Evolutionary conservation across 2,329 filamentous ascomycete species (phyloP).

Genomic region (Calonectria ilicicola): DNA sequence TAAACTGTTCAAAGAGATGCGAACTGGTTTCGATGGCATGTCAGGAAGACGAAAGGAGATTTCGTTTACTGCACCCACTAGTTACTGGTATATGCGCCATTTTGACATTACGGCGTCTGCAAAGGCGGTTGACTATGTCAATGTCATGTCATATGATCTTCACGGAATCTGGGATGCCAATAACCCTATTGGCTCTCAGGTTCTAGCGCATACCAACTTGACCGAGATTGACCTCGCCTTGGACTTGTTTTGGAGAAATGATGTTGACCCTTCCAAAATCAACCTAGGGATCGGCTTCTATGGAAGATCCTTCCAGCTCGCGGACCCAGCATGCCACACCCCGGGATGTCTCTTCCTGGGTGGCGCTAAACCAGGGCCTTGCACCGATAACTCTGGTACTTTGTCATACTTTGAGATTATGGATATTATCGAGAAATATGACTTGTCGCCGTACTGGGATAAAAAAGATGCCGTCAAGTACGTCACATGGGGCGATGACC

Average conservation of each 20-base stretch:
- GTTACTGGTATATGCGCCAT: not conserved
- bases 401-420: not conserved
- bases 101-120: not conserved
- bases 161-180: constrained; percentile 6
- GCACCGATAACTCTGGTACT: not conserved
- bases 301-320: constrained; percentile 38
- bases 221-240: constrained; percentile 56
- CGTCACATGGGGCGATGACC: not conserved
- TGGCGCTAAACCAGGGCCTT: not conserved
- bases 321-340: constrained; percentile 26
- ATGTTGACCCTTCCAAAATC: constrained; percentile 56
- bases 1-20: not conserved
- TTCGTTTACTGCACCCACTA: not conserved
- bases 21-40: not conserved
- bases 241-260: constrained; percentile 60
- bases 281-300: constrained; percentile 59
- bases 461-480: not conserved
- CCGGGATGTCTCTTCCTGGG: constrained; percentile 40
- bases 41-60: not conserved
- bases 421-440: not conserved
- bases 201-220: constrained; percentile 55
- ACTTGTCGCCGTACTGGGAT: not conserved
- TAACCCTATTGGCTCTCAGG: not conserved
- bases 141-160: constrained; percentile 3
- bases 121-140: constrained; percentile 1